Percentiles rank a stretch among this genome's conserved stretches.
phyloP scores from a whole-genome alignment of 768 basidiomycete species.

The Phanerodontia chrysosporium region DNA sequence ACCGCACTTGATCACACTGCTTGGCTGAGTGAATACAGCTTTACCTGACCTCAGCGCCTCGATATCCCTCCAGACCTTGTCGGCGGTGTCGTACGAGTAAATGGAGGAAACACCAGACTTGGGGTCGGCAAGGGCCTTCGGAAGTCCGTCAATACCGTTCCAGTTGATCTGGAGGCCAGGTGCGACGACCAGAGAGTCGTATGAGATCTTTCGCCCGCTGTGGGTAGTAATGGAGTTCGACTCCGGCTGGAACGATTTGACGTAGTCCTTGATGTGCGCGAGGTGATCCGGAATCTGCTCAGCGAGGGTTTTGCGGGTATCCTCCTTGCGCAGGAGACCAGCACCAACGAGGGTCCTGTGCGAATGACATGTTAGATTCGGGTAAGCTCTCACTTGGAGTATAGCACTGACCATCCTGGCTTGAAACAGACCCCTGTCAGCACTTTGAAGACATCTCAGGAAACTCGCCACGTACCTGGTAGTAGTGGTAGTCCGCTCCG shows the following conservation, averaged over 20 bases:
- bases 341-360: conserved; percentile 89
- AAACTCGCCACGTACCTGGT: conserved; percentile 51
- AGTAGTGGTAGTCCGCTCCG: conserved; percentile 76
- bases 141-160: conserved; percentile 67
- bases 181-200: conserved; percentile 87
- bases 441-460: not conserved
- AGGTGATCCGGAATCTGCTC: conserved; percentile 76
- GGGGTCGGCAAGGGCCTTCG: conserved; percentile 72
- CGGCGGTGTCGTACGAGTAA: conserved; percentile 86
- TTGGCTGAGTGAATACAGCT: conserved; percentile 93
- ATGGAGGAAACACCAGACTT: conserved; percentile 84
- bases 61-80: conserved; percentile 85
- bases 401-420: conserved; percentile 77
- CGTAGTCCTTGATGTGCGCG: conserved; percentile 64
- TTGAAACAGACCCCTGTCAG: conserved; percentile 29
- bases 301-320: conserved; percentile 60
- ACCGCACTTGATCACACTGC: conserved; percentile 90
- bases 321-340: conserved; percentile 71
- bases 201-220: conserved; percentile 65
- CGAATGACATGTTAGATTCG: not conserved
- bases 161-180: conserved; percentile 87
- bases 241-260: conserved; percentile 69
- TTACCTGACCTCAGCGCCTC: conserved; percentile 70
- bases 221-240: conserved; percentile 70
- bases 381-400: not conserved